phyloP scores from a whole-genome alignment of 148 eudicot genomes.

The Rhododendron ovatum region DNA sequence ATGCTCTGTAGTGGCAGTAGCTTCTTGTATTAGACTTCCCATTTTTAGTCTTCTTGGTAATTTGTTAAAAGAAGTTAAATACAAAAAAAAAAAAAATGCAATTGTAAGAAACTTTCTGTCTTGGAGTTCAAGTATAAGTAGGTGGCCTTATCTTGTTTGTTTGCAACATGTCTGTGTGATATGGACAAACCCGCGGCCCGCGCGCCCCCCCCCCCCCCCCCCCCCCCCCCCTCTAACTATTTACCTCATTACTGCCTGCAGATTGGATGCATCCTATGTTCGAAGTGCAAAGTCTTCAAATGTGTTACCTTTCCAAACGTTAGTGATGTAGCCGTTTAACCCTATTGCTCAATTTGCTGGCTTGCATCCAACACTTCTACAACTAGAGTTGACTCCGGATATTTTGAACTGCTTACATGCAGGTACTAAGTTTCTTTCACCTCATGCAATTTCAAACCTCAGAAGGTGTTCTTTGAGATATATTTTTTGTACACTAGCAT shows the following conservation, averaged over 20 bases:
- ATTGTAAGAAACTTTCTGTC: neutral
- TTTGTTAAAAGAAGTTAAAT: neutral
- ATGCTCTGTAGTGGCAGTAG: neutral
- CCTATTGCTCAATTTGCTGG: neutral
- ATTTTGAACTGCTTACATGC: neutral
- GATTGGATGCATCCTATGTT: slow-evolving; percentile 69
- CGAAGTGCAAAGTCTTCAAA: slow-evolving; percentile 90
- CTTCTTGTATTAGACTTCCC: neutral
- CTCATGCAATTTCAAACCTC: neutral
- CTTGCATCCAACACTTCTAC: neutral
- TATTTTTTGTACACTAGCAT: neutral
- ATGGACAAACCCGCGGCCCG: too few relatives aligned
- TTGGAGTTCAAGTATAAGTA: neutral
- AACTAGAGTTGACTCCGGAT: neutral
- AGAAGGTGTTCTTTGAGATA: neutral
- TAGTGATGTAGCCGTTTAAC: slow-evolving; percentile 37
- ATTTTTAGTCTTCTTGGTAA: neutral
- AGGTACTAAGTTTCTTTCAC: neutral
- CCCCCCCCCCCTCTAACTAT: neutral
- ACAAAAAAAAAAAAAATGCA: neutral
- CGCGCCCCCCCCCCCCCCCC: too few relatives aligned
- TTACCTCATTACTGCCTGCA: slow-evolving; percentile 21
- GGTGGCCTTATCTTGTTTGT: neutral
- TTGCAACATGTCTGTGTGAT: neutral
- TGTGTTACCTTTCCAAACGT: slow-evolving; percentile 88